Base-by-base conservation (phyloP, 1,284 basidiomycete species). In the Cutaneotrichosporon mucoides region DNA sequence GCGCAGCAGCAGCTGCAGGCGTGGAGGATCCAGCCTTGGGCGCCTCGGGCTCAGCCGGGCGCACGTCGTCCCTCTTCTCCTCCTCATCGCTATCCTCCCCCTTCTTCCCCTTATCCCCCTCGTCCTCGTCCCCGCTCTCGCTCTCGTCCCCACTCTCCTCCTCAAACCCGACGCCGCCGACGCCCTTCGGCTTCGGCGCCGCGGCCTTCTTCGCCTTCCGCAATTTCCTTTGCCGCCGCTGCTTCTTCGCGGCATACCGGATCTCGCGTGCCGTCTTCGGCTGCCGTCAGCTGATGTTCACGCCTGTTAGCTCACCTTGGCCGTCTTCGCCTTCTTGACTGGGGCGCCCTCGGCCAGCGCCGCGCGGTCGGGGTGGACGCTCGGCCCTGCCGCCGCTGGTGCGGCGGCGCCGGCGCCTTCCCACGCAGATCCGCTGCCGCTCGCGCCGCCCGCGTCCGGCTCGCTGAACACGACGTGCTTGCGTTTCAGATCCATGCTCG, bases 241-340 rank as follows among this genome's bases (percentile, higher is more conserved):
- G 83, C 76, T 88, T 88, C 56, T 83, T 83, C 66, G 84, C 84
- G 41, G 87, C 78, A 73, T 88, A 88, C 57, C 84, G 79, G 66
- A 83, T 77, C 73, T 88, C 86, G 6, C 85, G 82, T 43, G 81
- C 84, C 0, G 61, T 62, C 62, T 76, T 60, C 42, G 47, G 46
- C 57, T 63, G 49, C 4, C 38, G 40, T 61, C 48, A 60, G 60
- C 48, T 42, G 3, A 5, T 4, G 5, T 6, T 15, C 41, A 1
- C 5, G 8, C 16, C 0, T 40, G 12, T 8, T 34, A 48, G 56
- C 68, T 48, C 24, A 73, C 72, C 66, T 71, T 72, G 24, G 65
- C 40, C 59, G 62, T 63, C 62, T 64, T 66, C 24, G 62, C 46
- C 5, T 53, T 35, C 3, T 49, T 45, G 16, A 38, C 44, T 34